A percentile compares a stretch with the other conserved stretches of the same genome.
Evolutionary conservation across 2,329 filamentous ascomycete genomes (phyloP).

Genomic region (Cladophialophora immunda): DNA sequence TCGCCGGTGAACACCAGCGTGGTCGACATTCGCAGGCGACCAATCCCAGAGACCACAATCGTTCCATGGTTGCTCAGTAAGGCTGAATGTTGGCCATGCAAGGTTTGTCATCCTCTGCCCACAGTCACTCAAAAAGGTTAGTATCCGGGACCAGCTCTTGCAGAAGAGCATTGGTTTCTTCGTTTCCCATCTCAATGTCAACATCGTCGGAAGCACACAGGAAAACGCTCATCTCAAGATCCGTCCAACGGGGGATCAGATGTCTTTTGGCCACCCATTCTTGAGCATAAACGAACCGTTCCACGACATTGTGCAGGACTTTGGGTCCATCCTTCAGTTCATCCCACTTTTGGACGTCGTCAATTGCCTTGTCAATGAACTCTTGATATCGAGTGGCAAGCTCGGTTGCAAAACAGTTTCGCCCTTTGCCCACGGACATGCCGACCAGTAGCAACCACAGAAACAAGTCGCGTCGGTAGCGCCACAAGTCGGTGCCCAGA

Average conservation of each 20-base stretch:
- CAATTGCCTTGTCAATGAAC: conserved; percentile 1
- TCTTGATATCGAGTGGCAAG: conserved; percentile 3
- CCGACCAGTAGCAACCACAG: conserved; percentile 26
- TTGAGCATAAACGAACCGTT: conserved; percentile 18
- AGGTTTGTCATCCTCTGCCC: conserved; percentile 10
- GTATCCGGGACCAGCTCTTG: conserved; percentile 14
- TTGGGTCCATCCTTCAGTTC: conserved; percentile 15
- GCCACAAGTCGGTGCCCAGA: conserved; percentile 6
- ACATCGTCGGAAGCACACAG: conserved; percentile 5
- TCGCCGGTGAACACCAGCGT: neutral
- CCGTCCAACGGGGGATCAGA: conserved; percentile 19
- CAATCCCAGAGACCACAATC: neutral
- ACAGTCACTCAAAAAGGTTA: conserved; percentile 18
- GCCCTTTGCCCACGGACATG: conserved; percentile 9
- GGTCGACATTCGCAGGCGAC: neutral
- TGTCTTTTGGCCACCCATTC: conserved; percentile 22
- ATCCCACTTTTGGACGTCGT: conserved; percentile 17
- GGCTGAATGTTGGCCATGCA: conserved; percentile 15
- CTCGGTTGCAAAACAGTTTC: neutral
- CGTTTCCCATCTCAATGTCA: conserved; percentile 13
- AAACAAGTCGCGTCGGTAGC: conserved; percentile 23
- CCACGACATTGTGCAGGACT: conserved; percentile 6
- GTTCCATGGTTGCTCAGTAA: neutral
- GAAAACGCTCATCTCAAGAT: conserved; percentile 16
- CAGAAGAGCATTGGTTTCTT: conserved; percentile 4